A percentile compares a stretch with the other conserved stretches of the same genome.
Conservation (phyloP, 768 basidiomycete genomes). For the Hemileccinum impolitum region DNA sequence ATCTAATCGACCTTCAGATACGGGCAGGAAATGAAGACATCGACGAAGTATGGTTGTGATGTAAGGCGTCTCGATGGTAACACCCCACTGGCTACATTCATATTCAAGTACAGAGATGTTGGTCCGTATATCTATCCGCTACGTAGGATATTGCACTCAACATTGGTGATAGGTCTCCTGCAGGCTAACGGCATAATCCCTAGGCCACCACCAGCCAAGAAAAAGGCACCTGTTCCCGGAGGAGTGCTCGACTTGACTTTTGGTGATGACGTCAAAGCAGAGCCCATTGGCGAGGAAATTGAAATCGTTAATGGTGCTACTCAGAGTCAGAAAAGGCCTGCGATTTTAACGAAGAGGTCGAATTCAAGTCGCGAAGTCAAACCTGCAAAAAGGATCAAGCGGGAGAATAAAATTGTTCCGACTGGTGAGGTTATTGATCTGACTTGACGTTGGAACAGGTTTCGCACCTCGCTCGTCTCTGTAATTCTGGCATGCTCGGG, state of each 20-base stretch:
- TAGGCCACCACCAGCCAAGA: constrained; percentile 2
- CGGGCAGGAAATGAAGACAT: constrained; percentile 15
- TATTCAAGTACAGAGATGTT: constrained; percentile 30
- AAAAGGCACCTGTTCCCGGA: neutral
- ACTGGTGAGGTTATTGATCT: constrained; percentile 30
- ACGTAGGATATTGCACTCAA: neutral
- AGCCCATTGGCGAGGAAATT: constrained; percentile 2
- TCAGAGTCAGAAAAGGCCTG: neutral
- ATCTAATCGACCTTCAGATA: constrained; percentile 16
- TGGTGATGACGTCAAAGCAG: constrained; percentile 7
- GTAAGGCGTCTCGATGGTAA: constrained; percentile 11
- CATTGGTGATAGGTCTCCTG: constrained; percentile 19
- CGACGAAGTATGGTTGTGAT: neutral
- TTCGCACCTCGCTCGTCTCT: neutral
- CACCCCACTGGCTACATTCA: constrained; percentile 23
- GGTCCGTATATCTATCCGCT: constrained; percentile 13
- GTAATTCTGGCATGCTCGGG: neutral
- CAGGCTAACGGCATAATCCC: constrained; percentile 28
- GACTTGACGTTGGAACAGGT: constrained; percentile 17
- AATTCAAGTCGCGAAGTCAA: neutral
- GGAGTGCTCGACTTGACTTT: constrained; percentile 25
- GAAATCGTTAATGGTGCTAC: constrained; percentile 3
- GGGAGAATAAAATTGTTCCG: constrained; percentile 15
- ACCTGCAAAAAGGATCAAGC: constrained; percentile 26
- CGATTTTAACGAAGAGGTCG: constrained; percentile 5